phyloP scores from a whole-genome alignment of 2,329 filamentous ascomycete genomes.

The Microsporum ferrugineum region DNA sequence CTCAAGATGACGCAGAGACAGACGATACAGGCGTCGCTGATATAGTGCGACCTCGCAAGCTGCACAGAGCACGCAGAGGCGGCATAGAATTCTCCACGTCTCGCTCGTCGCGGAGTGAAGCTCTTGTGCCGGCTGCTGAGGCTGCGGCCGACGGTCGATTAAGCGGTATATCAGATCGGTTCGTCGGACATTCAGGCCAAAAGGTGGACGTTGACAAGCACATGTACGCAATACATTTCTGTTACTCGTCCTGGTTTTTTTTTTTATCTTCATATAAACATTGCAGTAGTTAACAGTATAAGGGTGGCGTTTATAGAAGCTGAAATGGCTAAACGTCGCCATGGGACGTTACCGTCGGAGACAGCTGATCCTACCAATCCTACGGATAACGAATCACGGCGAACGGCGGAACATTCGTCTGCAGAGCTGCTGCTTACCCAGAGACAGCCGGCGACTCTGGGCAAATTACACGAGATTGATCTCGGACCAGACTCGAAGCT shows the following conservation, averaged over 20 bases:
- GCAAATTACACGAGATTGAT: slow-evolving; percentile 48
- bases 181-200: slow-evolving; percentile 49
- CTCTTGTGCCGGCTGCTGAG: slow-evolving; percentile 21
- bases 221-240: slow-evolving; percentile 43
- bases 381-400: background rate
- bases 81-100: slow-evolving; percentile 38
- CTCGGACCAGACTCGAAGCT: slow-evolving; percentile 38
- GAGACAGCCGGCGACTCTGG: slow-evolving; percentile 41
- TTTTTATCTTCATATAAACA: background rate
- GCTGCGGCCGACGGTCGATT: slow-evolving; percentile 27
- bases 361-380: slow-evolving; percentile 11
- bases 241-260: background rate
- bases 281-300: slow-evolving; percentile 45
- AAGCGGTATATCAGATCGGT: slow-evolving; percentile 40
- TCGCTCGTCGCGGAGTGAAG: slow-evolving; percentile 15
- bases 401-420: background rate
- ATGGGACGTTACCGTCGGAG: background rate
- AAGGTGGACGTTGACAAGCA: slow-evolving; percentile 49
- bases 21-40: slow-evolving; percentile 20
- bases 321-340: slow-evolving; percentile 46
- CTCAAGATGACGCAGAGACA: slow-evolving; percentile 10
- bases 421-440: slow-evolving; percentile 22
- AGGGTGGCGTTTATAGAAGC: slow-evolving; percentile 58
- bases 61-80: slow-evolving; percentile 28
- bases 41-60: slow-evolving; percentile 30